Evolutionary conservation across 306 rosid genomes (phyloP), one percentile per base, ranked within the genome.

Genomic region (Coriaria nepalensis): DNA sequence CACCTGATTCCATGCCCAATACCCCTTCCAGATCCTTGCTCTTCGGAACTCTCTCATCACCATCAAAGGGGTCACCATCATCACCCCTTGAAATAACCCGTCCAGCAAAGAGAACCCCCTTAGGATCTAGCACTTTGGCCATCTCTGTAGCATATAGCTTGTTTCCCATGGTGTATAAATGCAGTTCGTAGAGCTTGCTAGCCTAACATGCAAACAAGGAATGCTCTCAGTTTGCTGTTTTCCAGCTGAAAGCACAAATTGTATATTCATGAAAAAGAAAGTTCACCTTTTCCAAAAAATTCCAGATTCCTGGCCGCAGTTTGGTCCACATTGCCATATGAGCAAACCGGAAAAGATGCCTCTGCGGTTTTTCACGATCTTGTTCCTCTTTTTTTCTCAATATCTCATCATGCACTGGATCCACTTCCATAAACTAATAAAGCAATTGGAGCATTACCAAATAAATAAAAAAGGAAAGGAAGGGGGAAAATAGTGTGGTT

Each of bases 241-340:
- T 59, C 58, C 38, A 50, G 55, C 62, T 37, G 13, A 41, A 60
- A 59, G 40, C 48, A 29, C 13, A 53, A 43, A 59, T 36, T 35
- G 33, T 33, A 49, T 38, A 64, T 52, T 41, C 36, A 10, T 52
- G 12, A 35, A 13, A 37, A 53, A 49, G 55, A 42, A 38, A 64
- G 63, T 43, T 52, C 63, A 92, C 98, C 93, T 82, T 85, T 69
- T 92, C 98, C 77, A 92, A 68, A 73, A 92, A 92, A 45, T 77
- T 85, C 98, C 98, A 92, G 66, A 92, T 67, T 46, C 98, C 98
- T 5, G 98, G 98, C 39, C 98, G 78, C 58, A 92, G 73, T 79
- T 92, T 92, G 57, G 98, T 92, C 98, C 98, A 92, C 98, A 92
- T 92, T 77, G 93, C 98, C 98, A 92, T 73, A 70, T 85, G 98